Base-by-base conservation (phyloP, 148 eudicot genomes). In the Vaccinium corymbosum region DNA sequence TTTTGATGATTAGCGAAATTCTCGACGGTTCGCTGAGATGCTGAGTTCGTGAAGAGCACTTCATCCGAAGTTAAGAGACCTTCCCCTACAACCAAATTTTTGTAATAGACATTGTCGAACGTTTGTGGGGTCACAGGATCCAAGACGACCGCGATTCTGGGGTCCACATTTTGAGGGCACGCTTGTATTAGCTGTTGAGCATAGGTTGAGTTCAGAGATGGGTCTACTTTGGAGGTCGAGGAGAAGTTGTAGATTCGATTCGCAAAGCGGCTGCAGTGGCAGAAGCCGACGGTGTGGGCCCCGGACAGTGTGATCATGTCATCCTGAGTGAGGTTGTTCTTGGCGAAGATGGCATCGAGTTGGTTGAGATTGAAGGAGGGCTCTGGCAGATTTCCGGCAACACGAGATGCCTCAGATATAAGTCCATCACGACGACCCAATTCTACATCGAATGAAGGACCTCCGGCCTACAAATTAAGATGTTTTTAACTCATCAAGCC, bases 401-500 rank as follows among this genome's bases (percentile, higher is more conserved):
- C 95, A 51, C 85, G 84, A 29, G 95, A 89, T 82, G 95, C 91
- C 56, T 84, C 80, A 0, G 97, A 94, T 14, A 85, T 27, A 6
- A 90, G 87, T 27, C 98, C 98, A 38, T 93, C 98, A 15, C 91
- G 88, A n/a, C 94, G 90, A 16, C 98, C 96, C 51, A 94, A 75
- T 76, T 93, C 93, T 50, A 94, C 94, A 16, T 70, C 84, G 86
- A 81, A 94, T 17, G 87, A 84, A 59, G 93, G 92, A 4, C 95
- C 95, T 77, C 93, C 95, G 20, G 90, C 90, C 93, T 91, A 88
- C 66, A 81, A 38, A 42, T 42, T 42, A 42, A 72, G 6, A 61
- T 1, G 79, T 74, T 74, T 42, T 42, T 8, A 42, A 16, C 22
- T 7, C 78, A 74, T 74, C 52, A 74, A 32, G 13, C 42, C 10